Evolutionary conservation across 1,284 basidiomycete genomes (phyloP).

Genomic region (Irpex lacteus): DNA sequence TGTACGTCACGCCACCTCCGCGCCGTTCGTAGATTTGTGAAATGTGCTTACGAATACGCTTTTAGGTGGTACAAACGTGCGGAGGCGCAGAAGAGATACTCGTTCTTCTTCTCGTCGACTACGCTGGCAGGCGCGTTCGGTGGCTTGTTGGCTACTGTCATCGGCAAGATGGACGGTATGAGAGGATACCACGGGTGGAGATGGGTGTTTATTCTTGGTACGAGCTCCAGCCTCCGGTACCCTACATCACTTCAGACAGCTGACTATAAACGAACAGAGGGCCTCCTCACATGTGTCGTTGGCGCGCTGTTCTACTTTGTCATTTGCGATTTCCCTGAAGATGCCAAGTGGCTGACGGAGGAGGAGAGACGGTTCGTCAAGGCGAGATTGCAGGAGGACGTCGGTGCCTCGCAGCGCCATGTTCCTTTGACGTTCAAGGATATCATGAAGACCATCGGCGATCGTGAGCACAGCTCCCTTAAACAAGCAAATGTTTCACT

Average conservation of each 20-base stretch:
- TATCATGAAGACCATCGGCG: constrained; percentile 18
- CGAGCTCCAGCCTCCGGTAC: not conserved
- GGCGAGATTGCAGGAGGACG: constrained; percentile 22
- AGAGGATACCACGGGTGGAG: constrained; percentile 31
- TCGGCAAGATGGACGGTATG: constrained; percentile 34
- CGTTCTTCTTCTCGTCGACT: constrained; percentile 36
- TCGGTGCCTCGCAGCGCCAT: constrained; percentile 20
- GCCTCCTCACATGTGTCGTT: constrained; percentile 32
- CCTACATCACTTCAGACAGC: no score
- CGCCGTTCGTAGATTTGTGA: not conserved
- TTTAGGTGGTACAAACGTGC: constrained; percentile 34
- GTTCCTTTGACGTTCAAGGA: constrained; percentile 14
- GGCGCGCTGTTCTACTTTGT: constrained; percentile 27
- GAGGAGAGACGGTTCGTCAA: constrained; percentile 23
- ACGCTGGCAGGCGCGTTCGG: constrained; percentile 33
- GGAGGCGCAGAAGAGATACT: constrained; percentile 36
- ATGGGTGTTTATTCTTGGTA: constrained; percentile 43
- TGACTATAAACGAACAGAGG: constrained; percentile 24
- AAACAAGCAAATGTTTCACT: not conserved
- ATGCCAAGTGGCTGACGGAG: constrained; percentile 21
- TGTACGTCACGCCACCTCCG: constrained; percentile 14
- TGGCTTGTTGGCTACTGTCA: constrained; percentile 33
- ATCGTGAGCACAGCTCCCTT: constrained; percentile 14
- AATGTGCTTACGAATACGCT: not conserved
- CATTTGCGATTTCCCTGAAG: constrained; percentile 26